Base-by-base conservation (phyloP, 305 asterid genomes). In the Stenogyne calaminthoides region DNA sequence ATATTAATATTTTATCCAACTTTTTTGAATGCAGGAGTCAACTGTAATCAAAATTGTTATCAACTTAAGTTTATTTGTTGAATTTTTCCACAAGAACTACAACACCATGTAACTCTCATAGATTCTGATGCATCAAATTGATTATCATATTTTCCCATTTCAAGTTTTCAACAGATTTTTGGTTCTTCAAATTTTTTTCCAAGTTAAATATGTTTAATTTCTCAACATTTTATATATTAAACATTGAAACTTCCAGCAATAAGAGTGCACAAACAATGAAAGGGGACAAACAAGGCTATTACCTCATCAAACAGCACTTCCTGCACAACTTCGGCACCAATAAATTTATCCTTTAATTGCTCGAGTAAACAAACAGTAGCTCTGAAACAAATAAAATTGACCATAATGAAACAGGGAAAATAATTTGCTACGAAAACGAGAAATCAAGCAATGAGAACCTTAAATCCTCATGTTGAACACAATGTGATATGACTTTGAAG, bases 221-320 rank as follows among this genome's bases (percentile, higher is more conserved):
- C 36, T 32, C 36, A 32, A 32, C 36, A 25, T 32, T 32, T 32
- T 32, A 5, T 32, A 32, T 32, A 6, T 32, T 6, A 0, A 32
- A 5, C 36, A 32, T 32, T 2, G 7, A 32, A 32, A 32, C 36
- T 32, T 32, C 36, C 36, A 32, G 36, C 36, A 32, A 32, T 32
- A 32, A 32, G 7, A 32, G 36, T 32, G 29, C 29, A 25, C 29
- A 25, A 25, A 25, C 29, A 25, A 25, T 25, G 29, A 25, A 72
- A 66, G 60, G 69, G 76, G 10, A 56, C 6, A 75, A 69, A 76
- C 25, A 68, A 66, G 54, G 37, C 34, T 65, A 73, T 71, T 78
- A 93, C 97, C 97, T 85, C 96, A 61, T 93, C 98, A 75, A 93
- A 89, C 62, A 89, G 42, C 69, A 81, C 81, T 71, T 88, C 96